Percentiles rank a stretch among this genome's conserved stretches.
Conservation (phyloP, 176 grass and related monocot genomes). For the Dactylis glomerata region DNA sequence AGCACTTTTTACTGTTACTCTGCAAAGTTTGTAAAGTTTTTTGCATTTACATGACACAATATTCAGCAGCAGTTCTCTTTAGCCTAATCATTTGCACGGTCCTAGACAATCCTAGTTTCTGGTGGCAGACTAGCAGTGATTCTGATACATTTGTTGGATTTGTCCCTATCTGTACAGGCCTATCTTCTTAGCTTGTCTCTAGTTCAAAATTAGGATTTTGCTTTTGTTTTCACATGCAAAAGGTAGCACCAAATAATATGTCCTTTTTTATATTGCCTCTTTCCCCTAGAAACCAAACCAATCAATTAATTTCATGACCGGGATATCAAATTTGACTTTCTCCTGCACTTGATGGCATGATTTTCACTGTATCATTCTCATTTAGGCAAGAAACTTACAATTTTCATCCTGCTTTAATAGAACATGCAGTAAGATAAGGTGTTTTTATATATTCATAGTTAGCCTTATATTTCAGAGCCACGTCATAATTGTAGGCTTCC, state of each 20-base stretch:
- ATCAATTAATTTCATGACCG: not conserved
- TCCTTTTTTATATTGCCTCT: not conserved
- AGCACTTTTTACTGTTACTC: conserved; percentile 7
- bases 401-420: not conserved
- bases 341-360: not conserved
- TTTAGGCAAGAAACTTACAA: not conserved
- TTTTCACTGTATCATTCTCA: not conserved
- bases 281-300: not conserved
- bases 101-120: not conserved
- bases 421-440: not conserved
- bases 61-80: not conserved
- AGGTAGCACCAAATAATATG: not conserved
- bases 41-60: conserved; percentile 6
- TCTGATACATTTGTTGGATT: conserved; percentile 17
- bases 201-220: not conserved
- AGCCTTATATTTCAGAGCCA: conserved; percentile 20
- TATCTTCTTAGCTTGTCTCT: conserved; percentile 30
- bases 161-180: conserved; percentile 20
- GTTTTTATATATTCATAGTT: not conserved
- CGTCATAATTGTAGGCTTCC: not conserved
- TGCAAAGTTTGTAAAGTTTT: not conserved
- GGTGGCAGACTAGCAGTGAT: not conserved
- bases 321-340: not conserved
- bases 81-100: conserved; percentile 3
- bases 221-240: conserved; percentile 15